Conservation (phyloP, 1,139 yeast genomes). For the Arxiozyma telluris region DNA sequence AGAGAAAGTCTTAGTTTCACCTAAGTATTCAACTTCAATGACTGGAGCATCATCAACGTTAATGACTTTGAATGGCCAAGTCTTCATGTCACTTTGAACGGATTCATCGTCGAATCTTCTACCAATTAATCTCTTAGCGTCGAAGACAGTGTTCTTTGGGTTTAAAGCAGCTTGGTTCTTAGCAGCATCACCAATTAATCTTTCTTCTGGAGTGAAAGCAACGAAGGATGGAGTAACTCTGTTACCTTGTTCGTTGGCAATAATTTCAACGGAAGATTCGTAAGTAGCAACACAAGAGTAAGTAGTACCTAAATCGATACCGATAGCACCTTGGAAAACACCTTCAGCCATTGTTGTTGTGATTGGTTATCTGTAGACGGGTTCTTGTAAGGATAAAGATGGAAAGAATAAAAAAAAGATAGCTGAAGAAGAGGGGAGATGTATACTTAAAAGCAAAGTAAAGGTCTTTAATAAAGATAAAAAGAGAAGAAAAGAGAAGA, state of each 20-base stretch:
- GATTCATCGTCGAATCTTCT: constrained; percentile 66
- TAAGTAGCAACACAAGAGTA: constrained; percentile 93
- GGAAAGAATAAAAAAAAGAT: constrained; percentile 2
- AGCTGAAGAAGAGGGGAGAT: constrained; percentile 5
- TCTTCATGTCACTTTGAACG: constrained; percentile 77
- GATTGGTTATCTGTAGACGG: constrained; percentile 4
- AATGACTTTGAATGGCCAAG: constrained; percentile 66
- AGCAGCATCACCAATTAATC: constrained; percentile 91
- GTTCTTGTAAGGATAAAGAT: neutral
- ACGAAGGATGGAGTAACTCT: constrained; percentile 91
- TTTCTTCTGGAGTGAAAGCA: constrained; percentile 77
- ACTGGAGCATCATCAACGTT: constrained; percentile 72
- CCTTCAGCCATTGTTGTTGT: constrained; percentile 80
- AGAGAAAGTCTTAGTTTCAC: constrained; percentile 65
- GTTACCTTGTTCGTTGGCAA: constrained; percentile 94
- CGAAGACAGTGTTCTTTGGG: constrained; percentile 74
- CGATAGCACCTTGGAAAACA: constrained; percentile 99
- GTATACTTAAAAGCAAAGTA: neutral
- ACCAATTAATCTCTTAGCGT: constrained; percentile 83
- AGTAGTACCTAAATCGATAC: constrained; percentile 91
- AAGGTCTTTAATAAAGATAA: too few relatives aligned
- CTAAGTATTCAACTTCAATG: constrained; percentile 62
- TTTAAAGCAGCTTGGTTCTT: constrained; percentile 88
- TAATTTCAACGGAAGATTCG: constrained; percentile 81
- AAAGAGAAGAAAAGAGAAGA: too few relatives aligned